These are phyloP conservation scores for Ophiostoma australiae DNA, from an alignment of 2,329 filamentous ascomycete species.

Conservation along the genomic window DNA sequence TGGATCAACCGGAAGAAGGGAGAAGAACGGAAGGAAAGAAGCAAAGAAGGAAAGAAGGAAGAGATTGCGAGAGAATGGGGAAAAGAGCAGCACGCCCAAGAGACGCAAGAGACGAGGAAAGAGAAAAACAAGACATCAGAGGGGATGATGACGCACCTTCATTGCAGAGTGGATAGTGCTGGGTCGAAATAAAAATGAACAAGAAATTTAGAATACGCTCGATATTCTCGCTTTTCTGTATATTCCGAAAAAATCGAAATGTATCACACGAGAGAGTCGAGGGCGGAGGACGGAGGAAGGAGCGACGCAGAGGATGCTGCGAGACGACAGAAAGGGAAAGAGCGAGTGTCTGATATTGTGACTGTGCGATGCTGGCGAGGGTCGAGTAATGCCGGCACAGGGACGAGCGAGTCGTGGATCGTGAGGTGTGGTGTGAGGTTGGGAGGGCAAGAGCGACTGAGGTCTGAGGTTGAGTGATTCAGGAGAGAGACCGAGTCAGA, in stretches of 20 bases:
- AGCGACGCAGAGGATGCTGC: background rate
- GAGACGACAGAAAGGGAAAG: background rate
- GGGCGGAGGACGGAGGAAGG: background rate
- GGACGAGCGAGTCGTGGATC: background rate
- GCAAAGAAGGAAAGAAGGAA: conserved; percentile 8
- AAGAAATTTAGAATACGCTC: background rate
- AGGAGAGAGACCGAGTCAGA: conserved; percentile 9
- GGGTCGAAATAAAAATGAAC: background rate
- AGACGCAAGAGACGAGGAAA: background rate
- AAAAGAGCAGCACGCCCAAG: background rate
- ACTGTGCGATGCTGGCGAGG: background rate
- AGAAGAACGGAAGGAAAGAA: background rate
- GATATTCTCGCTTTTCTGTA: background rate
- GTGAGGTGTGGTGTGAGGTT: background rate
- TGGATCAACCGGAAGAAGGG: background rate
- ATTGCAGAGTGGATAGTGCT: conserved; percentile 21
- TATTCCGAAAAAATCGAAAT: background rate
- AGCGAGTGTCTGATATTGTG: background rate
- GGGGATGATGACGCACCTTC: conserved; percentile 27
- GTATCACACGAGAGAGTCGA: conserved; percentile 6
- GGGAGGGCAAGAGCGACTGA: background rate
- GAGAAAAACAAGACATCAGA: background rate
- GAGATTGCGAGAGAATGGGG: conserved; percentile 5
- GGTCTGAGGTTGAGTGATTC: conserved; percentile 6
- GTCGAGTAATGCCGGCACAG: background rate